Evolutionary conservation across 1,139 yeast genomes (phyloP).

Genomic region (Zygotorulaspora mrakii): DNA sequence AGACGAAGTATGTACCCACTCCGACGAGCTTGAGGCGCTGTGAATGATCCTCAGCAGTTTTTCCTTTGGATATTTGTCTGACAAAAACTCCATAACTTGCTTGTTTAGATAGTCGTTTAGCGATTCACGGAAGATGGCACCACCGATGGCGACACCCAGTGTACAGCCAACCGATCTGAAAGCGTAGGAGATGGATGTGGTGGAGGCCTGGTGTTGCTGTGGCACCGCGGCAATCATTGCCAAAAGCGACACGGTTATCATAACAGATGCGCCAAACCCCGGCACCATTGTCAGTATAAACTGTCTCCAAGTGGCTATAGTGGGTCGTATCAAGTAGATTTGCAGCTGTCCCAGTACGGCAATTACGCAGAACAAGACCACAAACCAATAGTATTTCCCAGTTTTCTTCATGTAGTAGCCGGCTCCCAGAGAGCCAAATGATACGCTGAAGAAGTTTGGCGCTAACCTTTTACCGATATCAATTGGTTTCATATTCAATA

Average conservation of each 20-base stretch:
- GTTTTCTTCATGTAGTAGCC: slow-evolving; percentile 67
- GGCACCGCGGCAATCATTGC: slow-evolving; percentile 67
- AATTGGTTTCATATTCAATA: slow-evolving; percentile 52
- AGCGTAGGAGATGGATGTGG: slow-evolving; percentile 72
- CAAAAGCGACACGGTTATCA: slow-evolving; percentile 62
- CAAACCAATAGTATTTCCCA: slow-evolving; percentile 59
- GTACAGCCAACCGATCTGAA: slow-evolving; percentile 75
- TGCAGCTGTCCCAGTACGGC: slow-evolving; percentile 47
- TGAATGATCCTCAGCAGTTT: slow-evolving; percentile 45
- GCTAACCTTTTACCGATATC: slow-evolving; percentile 59
- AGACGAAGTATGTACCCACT: slow-evolving; percentile 48
- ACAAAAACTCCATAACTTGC: slow-evolving; percentile 31
- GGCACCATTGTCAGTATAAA: slow-evolving; percentile 41
- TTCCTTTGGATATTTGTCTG: slow-evolving; percentile 35
- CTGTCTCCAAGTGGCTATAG: slow-evolving; percentile 38
- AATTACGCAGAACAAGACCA: slow-evolving; percentile 44
- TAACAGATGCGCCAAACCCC: slow-evolving; percentile 57
- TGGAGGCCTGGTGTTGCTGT: slow-evolving; percentile 60
- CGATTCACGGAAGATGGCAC: slow-evolving; percentile 51
- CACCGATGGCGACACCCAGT: slow-evolving; percentile 63
- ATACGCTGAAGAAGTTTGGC: slow-evolving; percentile 66
- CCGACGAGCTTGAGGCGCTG: slow-evolving; percentile 54
- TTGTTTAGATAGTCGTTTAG: slow-evolving; percentile 26
- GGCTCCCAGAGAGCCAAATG: slow-evolving; percentile 63
- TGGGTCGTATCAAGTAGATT: slow-evolving; percentile 34